Evolutionary conservation across 768 basidiomycete genomes (phyloP).

Genomic region (Termitomyces sp.): DNA sequence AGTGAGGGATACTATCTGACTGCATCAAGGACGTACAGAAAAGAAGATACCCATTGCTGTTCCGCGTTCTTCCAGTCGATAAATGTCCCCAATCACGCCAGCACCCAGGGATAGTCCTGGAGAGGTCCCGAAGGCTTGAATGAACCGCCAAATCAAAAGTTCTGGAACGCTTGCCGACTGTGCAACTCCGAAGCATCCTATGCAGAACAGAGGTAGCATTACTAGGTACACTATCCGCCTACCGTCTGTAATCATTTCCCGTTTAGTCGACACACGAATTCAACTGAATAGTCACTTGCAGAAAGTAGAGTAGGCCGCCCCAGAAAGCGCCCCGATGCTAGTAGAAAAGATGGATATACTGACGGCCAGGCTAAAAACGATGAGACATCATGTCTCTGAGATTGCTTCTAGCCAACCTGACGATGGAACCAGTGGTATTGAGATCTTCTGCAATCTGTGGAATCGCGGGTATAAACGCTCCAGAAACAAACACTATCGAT

Average conservation of each 20-base stretch:
- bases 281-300: conserved; percentile 20
- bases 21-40: conserved; percentile 21
- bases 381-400: neutral
- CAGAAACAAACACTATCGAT: conserved; percentile 56
- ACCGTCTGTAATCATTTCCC: conserved; percentile 39
- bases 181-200: conserved; percentile 58
- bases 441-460: conserved; percentile 69
- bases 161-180: conserved; percentile 30
- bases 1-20: neutral
- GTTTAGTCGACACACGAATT: neutral
- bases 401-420: conserved; percentile 38
- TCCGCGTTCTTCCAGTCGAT: conserved; percentile 50
- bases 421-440: conserved; percentile 44
- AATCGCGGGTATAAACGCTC: conserved; percentile 69
- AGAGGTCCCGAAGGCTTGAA: conserved; percentile 63
- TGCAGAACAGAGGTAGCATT: conserved; percentile 50
- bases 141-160: conserved; percentile 53
- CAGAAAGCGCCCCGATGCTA: conserved; percentile 26
- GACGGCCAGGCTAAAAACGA: conserved; percentile 22
- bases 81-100: conserved; percentile 57
- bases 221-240: conserved; percentile 52
- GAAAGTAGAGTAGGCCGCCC: conserved; percentile 31
- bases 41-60: conserved; percentile 30
- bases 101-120: conserved; percentile 45
- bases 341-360: conserved; percentile 29